These are phyloP conservation scores for Phytophthora pluvialis DNA, from an alignment of 352 stramenopile species.

Conservation along the genomic window DNA sequence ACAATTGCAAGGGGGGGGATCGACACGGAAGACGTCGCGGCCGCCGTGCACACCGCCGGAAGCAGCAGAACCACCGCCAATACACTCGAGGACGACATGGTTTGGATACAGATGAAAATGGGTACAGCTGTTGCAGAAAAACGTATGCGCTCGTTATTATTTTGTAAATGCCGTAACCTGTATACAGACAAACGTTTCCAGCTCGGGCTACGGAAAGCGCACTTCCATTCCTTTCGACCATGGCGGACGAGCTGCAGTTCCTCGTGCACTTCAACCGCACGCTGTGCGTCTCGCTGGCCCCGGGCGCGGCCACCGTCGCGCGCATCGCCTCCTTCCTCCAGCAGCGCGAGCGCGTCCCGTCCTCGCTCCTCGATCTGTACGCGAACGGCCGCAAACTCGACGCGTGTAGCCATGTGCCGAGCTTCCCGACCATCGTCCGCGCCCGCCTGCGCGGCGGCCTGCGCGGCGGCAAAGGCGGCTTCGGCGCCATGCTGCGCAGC, in stretches of 20 bases:
- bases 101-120: too few relatives aligned
- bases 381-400: conserved; percentile 58
- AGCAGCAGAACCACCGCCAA: conserved; percentile 6
- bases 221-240: conserved; percentile 5
- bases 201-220: too few relatives aligned
- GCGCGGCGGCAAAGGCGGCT: conserved; percentile 83
- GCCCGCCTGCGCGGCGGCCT: conserved; percentile 68
- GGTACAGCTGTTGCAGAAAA: too few relatives aligned
- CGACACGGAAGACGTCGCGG: neutral
- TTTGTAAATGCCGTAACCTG: too few relatives aligned
- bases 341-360: conserved; percentile 50
- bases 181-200: too few relatives aligned
- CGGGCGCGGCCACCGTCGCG: conserved; percentile 42
- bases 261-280: conserved; percentile 85
- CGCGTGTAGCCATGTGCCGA: conserved; percentile 38
- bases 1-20: conserved; percentile 1
- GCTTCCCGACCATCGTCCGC: conserved; percentile 63
- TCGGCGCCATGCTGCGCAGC: conserved; percentile 86
- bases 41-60: conserved; percentile 9
- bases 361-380: conserved; percentile 62
- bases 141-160: too few relatives aligned
- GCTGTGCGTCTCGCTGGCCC: conserved; percentile 70
- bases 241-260: conserved; percentile 65
- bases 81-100: neutral
- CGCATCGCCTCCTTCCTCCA: conserved; percentile 53